Base-by-base conservation (phyloP, 768 basidiomycete genomes). In the Leucosporidium scottii region DNA sequence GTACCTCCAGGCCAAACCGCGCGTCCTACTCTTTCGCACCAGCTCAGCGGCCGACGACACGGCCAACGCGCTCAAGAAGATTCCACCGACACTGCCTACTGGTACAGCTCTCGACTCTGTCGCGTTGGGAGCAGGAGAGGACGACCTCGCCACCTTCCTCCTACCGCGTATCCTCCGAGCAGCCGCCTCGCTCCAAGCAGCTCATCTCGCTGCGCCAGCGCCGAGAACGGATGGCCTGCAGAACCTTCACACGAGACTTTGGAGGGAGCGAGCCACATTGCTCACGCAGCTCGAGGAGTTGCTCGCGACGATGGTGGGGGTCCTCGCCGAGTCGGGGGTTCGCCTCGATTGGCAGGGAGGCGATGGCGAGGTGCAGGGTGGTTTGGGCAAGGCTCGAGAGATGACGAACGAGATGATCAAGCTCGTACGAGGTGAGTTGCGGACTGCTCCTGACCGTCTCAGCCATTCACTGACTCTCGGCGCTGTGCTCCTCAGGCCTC, bases 61-160 rank as follows among this genome's bases (percentile, higher is more conserved):
- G 15, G 39, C 39, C 1, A 47, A 55, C 18, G 28, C 64, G 18
- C 70, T 64, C 27, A 44, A 25, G 6, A 6, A 47, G 39, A 31
- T 59, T 6, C 39, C 54, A 1, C 59, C 61, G 8, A 63, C 64
- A 0, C 66, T 64, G 0, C 57, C 64, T 31, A 65, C 59, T 36
- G 70, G 70, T 23, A 62, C 66, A 3, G 39, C 54, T 17, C 49
- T 51, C 30, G 36, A 59, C 4, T 15, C 10, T 17, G 13, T 25
- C 44, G 13, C 39, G n/a, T 28, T 48, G 25, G 59, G 44, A 6
- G 15, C 39, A 8, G 39, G 39, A 1, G 64, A 61, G 50, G 62
- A 72, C 13, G 71, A 72, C 62, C 68, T 73, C 58, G 63, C 66
- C n/a, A 67, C 63, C 25, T 73, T 66, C 60, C 68, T 69, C 68